Base-by-base conservation (phyloP, 768 basidiomycete species). In the Boletus edulis region DNA sequence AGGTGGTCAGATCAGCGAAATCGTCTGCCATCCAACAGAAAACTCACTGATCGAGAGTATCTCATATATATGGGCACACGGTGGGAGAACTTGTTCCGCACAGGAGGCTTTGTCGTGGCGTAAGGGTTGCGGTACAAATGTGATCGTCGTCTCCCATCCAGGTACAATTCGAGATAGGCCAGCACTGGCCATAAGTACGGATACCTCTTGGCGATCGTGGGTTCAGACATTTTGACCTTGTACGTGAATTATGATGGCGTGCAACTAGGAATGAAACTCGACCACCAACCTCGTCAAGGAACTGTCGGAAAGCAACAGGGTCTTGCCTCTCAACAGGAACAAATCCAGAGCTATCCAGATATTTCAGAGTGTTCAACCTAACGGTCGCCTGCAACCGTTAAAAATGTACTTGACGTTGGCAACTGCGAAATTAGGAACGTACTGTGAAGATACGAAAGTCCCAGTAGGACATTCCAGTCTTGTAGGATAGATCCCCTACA, bases 281-380 rank as follows among this genome's bases (percentile, higher is more conserved):
- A 52, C 15, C 11, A 51, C 58, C 31, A 48, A 67, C 66, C 29
- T 38, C 2, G 4, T 65, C n/a, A 29, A 62, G 49, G 27, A 67
- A 67, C 3, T 11, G 14, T 49, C 18, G 42, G 2, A 60, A 39
- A 0, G 61, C 54, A 22, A 3, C 12, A 0, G 56, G 48, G 4
- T 54, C 32, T n/a, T 67, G 65, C 1, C 54, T 39, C 38, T 65
- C 66, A 6, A 59, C 15, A 6, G 22, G 1, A 9, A 52, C 42
- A 22, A 18, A 1, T 6, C 48, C 40, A 20, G 49, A 40, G 29
- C 0, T 0, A 38, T 62, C 53, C 37, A 67, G 35, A 37, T 52
- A 2, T 2, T 17, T 34, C 2, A 10, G 6, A 4, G 56, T 41
- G 1, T 29, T 20, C 15, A 2, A 34, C 31, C 39, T 52, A 2